Conservation (phyloP, 2,329 filamentous ascomycete genomes). For the Neurospora sp. region DNA sequence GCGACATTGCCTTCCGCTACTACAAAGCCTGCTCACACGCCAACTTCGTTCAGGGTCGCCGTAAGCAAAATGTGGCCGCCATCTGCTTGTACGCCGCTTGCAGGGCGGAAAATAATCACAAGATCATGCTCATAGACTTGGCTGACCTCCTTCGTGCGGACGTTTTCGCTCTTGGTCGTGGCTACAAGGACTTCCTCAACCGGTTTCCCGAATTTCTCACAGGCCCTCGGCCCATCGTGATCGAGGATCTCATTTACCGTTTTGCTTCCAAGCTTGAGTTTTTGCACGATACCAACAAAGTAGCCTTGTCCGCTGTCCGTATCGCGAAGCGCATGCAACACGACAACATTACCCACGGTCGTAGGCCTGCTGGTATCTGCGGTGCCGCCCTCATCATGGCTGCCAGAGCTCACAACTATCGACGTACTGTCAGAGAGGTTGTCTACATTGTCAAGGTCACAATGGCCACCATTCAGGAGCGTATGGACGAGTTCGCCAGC, state of each 20-base stretch:
- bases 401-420: constrained; percentile 96
- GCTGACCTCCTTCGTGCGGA: constrained; percentile 76
- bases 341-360: constrained; percentile 95
- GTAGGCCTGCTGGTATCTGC: constrained; percentile 86
- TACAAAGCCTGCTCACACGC: constrained; percentile 66
- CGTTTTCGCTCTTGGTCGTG: constrained; percentile 82
- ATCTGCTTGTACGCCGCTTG: constrained; percentile 86
- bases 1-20: constrained; percentile 58
- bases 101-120: constrained; percentile 67
- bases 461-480: constrained; percentile 83
- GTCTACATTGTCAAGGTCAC: constrained; percentile 98
- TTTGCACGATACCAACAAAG: constrained; percentile 66
- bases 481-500: constrained; percentile 81
- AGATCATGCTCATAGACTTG: constrained; percentile 89
- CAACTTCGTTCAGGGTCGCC: constrained; percentile 79
- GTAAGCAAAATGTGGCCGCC: constrained; percentile 75
- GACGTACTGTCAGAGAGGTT: constrained; percentile 82
- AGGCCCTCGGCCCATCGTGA: constrained; percentile 58
- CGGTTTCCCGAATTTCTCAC: constrained; percentile 49
- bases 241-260: constrained; percentile 83
- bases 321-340: constrained; percentile 88
- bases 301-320: constrained; percentile 78
- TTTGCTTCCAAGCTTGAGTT: constrained; percentile 93
- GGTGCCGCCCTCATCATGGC: constrained; percentile 91
- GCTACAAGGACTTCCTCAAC: constrained; percentile 73